Percentiles rank a stretch among this genome's conserved stretches.
Conservation (phyloP, 2,329 filamentous ascomycete genomes). For the Periglandula ipomoeae region DNA sequence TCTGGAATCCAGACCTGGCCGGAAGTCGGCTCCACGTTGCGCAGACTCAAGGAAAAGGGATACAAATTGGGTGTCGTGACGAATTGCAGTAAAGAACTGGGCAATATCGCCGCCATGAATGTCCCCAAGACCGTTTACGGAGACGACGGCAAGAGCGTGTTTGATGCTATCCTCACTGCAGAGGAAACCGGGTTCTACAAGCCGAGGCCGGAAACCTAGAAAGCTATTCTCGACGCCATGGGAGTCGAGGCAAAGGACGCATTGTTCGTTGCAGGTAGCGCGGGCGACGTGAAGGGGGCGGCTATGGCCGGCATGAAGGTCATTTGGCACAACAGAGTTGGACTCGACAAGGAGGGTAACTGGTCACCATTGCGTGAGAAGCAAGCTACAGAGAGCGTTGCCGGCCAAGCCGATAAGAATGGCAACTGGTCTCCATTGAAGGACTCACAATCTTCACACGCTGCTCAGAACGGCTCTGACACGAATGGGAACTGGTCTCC, state of each 20-base stretch:
- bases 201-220: conserved; percentile 23
- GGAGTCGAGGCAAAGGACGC: conserved; percentile 17
- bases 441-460: background rate
- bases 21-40: conserved; percentile 13
- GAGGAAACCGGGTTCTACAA: conserved; percentile 32
- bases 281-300: conserved; percentile 29
- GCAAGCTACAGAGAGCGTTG: background rate
- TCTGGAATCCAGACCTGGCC: conserved; percentile 18
- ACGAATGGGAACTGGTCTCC: no score
- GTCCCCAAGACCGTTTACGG: conserved; percentile 2
- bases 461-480: no score
- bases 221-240: conserved; percentile 19
- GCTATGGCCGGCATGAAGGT: conserved; percentile 28
- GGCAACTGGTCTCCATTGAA: background rate
- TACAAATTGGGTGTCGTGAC: conserved; percentile 27
- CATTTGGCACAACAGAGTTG: conserved; percentile 28
- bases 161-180: conserved; percentile 24
- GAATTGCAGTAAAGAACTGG: conserved; percentile 26
- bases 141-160: background rate
- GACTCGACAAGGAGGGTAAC: conserved; percentile 17
- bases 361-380: background rate
- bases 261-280: conserved; percentile 30
- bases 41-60: conserved; percentile 15
- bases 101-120: conserved; percentile 15
- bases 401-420: background rate